phyloP scores from a whole-genome alignment of 495 filamentous ascomycete genomes.

The Aspergillus panamensis region DNA sequence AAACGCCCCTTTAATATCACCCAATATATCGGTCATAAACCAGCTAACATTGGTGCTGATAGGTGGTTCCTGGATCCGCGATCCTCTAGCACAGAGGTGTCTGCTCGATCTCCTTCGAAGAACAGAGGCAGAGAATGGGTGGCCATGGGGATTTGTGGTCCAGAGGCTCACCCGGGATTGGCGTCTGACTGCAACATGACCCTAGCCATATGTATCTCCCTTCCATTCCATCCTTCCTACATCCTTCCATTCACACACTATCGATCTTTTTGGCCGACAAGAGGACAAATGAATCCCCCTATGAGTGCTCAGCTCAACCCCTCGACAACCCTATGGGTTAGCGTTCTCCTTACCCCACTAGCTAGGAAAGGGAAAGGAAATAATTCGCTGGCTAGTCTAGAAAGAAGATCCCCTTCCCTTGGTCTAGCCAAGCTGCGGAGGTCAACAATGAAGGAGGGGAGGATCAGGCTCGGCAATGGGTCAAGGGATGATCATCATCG shows the following conservation, averaged over 20 bases:
- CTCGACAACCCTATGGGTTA: not conserved
- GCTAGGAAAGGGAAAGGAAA: not conserved
- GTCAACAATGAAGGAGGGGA: no score
- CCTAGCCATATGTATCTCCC: not conserved
- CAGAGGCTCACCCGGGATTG: slow-evolving; percentile 22
- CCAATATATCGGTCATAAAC: not conserved
- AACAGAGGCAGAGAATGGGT: slow-evolving; percentile 27
- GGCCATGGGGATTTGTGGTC: slow-evolving; percentile 25
- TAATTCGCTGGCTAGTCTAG: not conserved
- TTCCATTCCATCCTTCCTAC: not conserved
- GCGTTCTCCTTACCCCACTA: not conserved
- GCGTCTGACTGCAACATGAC: slow-evolving; percentile 17
- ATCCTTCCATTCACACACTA: not conserved
- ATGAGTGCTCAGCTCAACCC: not conserved
- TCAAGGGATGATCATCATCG: not conserved
- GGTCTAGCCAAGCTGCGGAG: no score
- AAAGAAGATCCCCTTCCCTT: not conserved
- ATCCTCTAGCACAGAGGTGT: slow-evolving; percentile 21
- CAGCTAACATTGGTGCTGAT: not conserved
- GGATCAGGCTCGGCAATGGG: not conserved
- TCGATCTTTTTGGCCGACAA: not conserved
- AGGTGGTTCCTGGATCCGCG: slow-evolving; percentile 37
- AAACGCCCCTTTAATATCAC: slow-evolving; percentile 2
- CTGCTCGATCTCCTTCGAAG: slow-evolving; percentile 24
- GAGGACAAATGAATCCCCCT: not conserved